Percentiles rank a stretch among this genome's conserved stretches.
Conservation (phyloP, 129 eudicot species). For the Flaveria sonorensis region DNA sequence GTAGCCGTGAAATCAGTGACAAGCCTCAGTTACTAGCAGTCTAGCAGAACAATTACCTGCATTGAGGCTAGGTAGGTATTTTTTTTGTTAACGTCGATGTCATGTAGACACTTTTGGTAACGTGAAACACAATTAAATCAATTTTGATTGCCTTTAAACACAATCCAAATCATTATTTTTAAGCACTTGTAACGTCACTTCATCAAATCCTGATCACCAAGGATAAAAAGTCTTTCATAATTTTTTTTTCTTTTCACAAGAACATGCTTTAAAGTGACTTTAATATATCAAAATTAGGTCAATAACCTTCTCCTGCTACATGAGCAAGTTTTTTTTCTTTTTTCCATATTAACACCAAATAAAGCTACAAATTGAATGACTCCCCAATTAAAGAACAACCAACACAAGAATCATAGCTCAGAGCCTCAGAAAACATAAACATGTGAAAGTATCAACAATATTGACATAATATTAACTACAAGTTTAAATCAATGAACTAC, state of each 20-base stretch:
- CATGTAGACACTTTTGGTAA: too few relatives aligned
- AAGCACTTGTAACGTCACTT: background rate
- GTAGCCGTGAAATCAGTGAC: background rate
- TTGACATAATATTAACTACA: background rate
- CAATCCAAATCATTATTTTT: background rate
- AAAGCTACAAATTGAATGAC: background rate
- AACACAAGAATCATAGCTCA: slow-evolving; percentile 15
- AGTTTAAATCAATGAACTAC: background rate
- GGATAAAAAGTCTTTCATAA: background rate
- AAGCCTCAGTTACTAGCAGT: too few relatives aligned
- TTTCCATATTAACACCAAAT: too few relatives aligned
- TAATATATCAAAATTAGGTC: too few relatives aligned
- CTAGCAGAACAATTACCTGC: too few relatives aligned
- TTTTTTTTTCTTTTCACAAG: too few relatives aligned
- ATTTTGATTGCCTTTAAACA: background rate
- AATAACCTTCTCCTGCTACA: too few relatives aligned
- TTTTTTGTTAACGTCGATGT: too few relatives aligned
- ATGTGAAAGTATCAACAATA: slow-evolving; percentile 8
- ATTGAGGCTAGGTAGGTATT: too few relatives aligned
- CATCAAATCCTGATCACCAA: background rate
- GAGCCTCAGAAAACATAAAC: background rate
- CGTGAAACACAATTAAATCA: background rate
- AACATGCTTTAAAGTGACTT: too few relatives aligned
- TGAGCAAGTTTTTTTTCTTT: too few relatives aligned
- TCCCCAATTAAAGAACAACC: background rate